Evolutionary conservation across 331 rosid species (phyloP).

Genomic region (Spiraea crenata): DNA sequence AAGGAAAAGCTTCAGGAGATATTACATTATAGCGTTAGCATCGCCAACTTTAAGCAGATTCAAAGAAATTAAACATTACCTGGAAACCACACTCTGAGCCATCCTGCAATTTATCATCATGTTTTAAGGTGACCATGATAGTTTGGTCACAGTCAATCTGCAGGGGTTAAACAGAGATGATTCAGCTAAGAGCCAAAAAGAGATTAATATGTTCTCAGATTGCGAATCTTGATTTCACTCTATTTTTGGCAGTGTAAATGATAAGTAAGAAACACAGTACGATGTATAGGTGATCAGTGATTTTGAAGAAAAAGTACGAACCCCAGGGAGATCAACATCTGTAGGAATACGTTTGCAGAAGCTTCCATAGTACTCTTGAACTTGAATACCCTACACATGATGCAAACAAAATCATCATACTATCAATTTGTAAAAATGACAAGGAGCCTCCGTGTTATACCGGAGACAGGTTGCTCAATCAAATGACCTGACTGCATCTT

Average conservation of each 20-base stretch:
- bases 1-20: neutral
- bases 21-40: conserved; percentile 1
- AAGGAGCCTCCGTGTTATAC: neutral
- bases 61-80: conserved; percentile 48
- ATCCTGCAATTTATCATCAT: conserved; percentile 96
- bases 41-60: conserved; percentile 19
- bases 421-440: neutral
- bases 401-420: conserved; percentile 21
- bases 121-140: conserved; percentile 86
- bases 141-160: conserved; percentile 98
- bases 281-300: neutral
- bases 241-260: neutral
- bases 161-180: conserved; percentile 9
- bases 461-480: neutral
- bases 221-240: conserved; percentile 1
- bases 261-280: neutral
- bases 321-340: conserved; percentile 95
- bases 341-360: conserved; percentile 93
- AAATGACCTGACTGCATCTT: conserved; percentile 93
- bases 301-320: conserved; percentile 39
- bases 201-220: neutral
- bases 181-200: conserved; percentile 9
- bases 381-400: conserved; percentile 83
- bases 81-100: conserved; percentile 97
- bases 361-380: conserved; percentile 87